These are phyloP conservation scores for Pseudovirgaria hyperparasitica DNA, from an alignment of 2,329 filamentous ascomycete genomes.

Conservation along the genomic window DNA sequence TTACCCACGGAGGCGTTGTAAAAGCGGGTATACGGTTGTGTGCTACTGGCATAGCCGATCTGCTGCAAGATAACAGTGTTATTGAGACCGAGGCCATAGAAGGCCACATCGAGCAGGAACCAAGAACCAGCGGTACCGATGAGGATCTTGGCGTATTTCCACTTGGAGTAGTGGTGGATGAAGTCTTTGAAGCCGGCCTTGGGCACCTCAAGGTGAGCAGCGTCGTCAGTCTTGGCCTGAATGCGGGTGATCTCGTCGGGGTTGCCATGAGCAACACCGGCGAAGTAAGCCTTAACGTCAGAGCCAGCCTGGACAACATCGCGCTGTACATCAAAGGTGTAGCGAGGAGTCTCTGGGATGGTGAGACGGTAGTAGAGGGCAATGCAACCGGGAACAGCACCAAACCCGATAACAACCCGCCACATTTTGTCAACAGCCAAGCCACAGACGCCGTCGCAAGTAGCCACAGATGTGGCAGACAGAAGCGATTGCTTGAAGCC, in stretches of 20 bases:
- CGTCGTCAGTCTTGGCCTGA: slow-evolving; percentile 39
- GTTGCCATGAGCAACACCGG: slow-evolving; percentile 44
- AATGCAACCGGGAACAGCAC: slow-evolving; percentile 66
- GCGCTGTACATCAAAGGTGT: slow-evolving; percentile 70
- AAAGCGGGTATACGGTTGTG: slow-evolving; percentile 53
- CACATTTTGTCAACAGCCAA: slow-evolving; percentile 78
- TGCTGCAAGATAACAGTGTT: slow-evolving; percentile 58
- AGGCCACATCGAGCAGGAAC: slow-evolving; percentile 58
- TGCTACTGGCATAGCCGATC: slow-evolving; percentile 57
- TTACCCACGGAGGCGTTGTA: slow-evolving; percentile 69
- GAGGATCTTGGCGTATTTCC: slow-evolving; percentile 58
- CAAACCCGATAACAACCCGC: slow-evolving; percentile 69
- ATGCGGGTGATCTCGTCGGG: slow-evolving; percentile 55
- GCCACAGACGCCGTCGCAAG: slow-evolving; percentile 52
- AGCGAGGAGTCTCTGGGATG: slow-evolving; percentile 77
- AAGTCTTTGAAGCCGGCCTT: slow-evolving; percentile 63
- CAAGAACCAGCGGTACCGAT: slow-evolving; percentile 66
- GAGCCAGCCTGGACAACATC: slow-evolving; percentile 61
- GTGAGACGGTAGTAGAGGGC: slow-evolving; percentile 79
- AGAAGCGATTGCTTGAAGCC: slow-evolving; percentile 55
- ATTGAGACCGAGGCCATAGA: slow-evolving; percentile 53
- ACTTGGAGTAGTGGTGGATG: slow-evolving; percentile 49
- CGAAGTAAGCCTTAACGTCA: slow-evolving; percentile 59
- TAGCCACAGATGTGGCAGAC: slow-evolving; percentile 35
- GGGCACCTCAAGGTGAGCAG: slow-evolving; percentile 43